Percentiles rank a stretch among this genome's conserved stretches.
Conservation (phyloP, 768 basidiomycete genomes). For the Russula brevipes region DNA sequence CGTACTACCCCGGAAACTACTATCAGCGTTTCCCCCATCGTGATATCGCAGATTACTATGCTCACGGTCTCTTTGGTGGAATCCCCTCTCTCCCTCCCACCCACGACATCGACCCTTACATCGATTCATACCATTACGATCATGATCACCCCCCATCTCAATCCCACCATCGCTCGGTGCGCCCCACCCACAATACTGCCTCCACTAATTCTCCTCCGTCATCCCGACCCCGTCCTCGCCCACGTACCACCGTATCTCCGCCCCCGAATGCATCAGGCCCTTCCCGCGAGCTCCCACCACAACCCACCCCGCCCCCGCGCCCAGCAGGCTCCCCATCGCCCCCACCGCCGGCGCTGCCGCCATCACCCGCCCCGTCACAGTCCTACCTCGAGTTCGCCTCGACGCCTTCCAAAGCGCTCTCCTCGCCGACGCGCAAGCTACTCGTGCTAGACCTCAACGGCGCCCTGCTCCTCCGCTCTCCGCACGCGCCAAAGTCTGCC, state of each 20-base stretch:
- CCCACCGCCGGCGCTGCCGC: neutral
- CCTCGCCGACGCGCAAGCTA: conserved; percentile 48
- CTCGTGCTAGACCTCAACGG: conserved; percentile 75
- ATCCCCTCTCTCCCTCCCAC: neutral
- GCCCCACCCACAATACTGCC: neutral
- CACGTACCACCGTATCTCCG: too few species aligned
- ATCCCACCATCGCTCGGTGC: neutral
- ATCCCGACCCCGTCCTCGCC: too few species aligned
- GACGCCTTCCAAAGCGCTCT: conserved; percentile 29
- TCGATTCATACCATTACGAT: neutral
- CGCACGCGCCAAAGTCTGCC: conserved; percentile 29
- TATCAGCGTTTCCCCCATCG: neutral
- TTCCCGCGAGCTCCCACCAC: too few species aligned
- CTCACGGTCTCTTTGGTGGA: neutral
- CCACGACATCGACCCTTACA: neutral
- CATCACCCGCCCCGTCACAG: conserved; percentile 30
- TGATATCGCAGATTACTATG: neutral
- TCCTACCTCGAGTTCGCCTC: conserved; percentile 36
- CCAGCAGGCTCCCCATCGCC: neutral
- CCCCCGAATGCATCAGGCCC: too few species aligned
- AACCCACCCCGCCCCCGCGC: neutral
- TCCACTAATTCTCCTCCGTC: neutral
- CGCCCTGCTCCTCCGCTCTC: conserved; percentile 59
- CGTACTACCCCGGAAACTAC: conserved; percentile 1
- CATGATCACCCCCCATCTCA: neutral